phyloP scores from a whole-genome alignment of 148 eudicot species.

The Vaccinium macrocarpon region DNA sequence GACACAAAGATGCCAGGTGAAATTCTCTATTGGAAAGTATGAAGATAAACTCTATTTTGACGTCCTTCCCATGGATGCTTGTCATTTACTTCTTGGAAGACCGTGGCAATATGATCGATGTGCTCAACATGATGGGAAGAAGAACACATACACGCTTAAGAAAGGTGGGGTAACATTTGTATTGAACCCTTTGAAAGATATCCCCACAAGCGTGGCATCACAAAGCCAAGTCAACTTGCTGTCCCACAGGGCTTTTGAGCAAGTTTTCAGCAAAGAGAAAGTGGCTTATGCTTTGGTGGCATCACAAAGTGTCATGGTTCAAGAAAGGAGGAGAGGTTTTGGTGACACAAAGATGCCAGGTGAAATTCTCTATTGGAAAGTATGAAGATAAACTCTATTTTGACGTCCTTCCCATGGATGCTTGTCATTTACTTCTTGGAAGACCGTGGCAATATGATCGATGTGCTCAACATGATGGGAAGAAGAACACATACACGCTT shows the following conservation, averaged over 20 bases:
- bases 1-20: not conserved
- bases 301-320: constrained; percentile 11
- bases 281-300: too few species aligned
- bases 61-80: not conserved
- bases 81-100: not conserved
- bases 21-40: constrained; percentile 4
- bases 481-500: not conserved
- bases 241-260: too few species aligned
- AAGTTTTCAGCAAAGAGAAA: too few species aligned
- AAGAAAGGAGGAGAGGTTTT: constrained; percentile 13
- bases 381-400: not conserved
- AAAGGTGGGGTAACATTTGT: too few species aligned
- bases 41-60: not conserved
- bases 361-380: constrained; percentile 5
- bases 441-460: not conserved
- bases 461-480: not conserved
- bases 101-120: not conserved
- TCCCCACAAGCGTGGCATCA: too few species aligned
- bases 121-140: not conserved
- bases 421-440: not conserved
- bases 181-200: too few species aligned
- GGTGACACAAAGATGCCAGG: not conserved
- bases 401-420: constrained; percentile 1
- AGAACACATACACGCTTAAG: too few species aligned
- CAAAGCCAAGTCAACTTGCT: too few species aligned